Percentiles rank a stretch among this genome's conserved stretches.
Conservation (phyloP, 129 eudicot species). For the Apium graveolens region DNA sequence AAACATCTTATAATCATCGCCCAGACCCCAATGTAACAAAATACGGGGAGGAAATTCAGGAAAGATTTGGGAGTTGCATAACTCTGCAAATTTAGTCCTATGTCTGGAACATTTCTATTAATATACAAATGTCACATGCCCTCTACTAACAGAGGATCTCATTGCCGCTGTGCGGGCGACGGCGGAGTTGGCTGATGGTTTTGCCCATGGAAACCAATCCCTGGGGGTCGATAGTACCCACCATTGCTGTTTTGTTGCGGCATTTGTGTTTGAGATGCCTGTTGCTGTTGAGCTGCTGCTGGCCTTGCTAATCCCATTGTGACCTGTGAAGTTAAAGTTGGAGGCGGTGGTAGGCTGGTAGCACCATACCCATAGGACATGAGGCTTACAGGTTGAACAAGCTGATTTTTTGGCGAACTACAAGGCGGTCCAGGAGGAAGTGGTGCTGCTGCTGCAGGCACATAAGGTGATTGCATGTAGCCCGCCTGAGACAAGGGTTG, state of each 20-base stretch:
- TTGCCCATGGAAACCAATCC: conserved; percentile 74
- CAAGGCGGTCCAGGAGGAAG: conserved; percentile 24
- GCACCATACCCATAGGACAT: conserved; percentile 51
- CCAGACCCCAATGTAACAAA: neutral
- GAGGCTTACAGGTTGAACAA: conserved; percentile 37
- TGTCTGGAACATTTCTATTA: conserved; percentile 29
- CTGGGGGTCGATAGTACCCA: conserved; percentile 72
- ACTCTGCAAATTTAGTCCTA: neutral
- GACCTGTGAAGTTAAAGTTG: conserved; percentile 44
- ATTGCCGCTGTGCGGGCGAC: conserved; percentile 69
- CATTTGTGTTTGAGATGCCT: conserved; percentile 28
- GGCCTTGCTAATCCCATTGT: conserved; percentile 63
- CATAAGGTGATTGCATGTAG: conserved; percentile 42
- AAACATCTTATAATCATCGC: neutral
- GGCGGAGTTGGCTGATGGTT: conserved; percentile 66
- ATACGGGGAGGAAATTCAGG: neutral
- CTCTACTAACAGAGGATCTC: conserved; percentile 20
- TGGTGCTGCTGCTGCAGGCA: conserved; percentile 43
- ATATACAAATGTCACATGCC: conserved; percentile 33
- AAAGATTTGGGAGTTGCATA: neutral
- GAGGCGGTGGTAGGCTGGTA: conserved; percentile 57
- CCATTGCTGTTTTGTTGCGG: conserved; percentile 34
- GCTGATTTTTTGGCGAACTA: conserved; percentile 40
- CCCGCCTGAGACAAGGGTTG: conserved; percentile 25
- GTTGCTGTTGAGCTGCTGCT: conserved; percentile 36